These are phyloP conservation scores for Angomonas deanei DNA, from an alignment of 208 protist species.

Conservation along the genomic window DNA sequence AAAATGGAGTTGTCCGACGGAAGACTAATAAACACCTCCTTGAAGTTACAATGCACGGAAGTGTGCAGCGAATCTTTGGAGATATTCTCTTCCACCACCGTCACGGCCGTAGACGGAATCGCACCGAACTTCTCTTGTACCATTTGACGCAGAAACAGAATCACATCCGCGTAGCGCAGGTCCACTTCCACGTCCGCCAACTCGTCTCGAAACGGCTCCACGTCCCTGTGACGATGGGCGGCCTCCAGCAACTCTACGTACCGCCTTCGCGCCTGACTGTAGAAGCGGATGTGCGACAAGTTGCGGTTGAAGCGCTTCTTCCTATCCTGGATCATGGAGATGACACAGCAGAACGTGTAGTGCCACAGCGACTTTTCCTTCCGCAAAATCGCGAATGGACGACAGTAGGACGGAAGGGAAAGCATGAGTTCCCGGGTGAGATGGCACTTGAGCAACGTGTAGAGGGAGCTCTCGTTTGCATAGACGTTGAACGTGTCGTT, in stretches of 20 bases:
- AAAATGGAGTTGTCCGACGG: not conserved
- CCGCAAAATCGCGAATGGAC: slow-evolving; percentile 38
- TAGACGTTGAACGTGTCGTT: slow-evolving; percentile 25
- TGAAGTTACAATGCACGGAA: not conserved
- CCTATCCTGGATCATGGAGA: slow-evolving; percentile 47
- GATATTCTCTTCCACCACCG: not conserved
- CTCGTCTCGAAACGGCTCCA: slow-evolving; percentile 32
- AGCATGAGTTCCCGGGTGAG: slow-evolving; percentile 34
- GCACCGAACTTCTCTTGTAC: slow-evolving; percentile 38
- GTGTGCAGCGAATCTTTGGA: not conserved
- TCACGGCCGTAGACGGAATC: not conserved
- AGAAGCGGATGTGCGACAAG: slow-evolving; percentile 65
- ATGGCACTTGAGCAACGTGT: slow-evolving; percentile 39
- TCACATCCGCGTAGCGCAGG: slow-evolving; percentile 68
- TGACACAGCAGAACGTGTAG: slow-evolving; percentile 42
- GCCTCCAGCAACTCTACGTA: slow-evolving; percentile 70
- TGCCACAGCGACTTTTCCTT: slow-evolving; percentile 41
- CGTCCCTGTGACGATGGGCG: slow-evolving; percentile 40
- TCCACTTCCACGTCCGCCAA: slow-evolving; percentile 68
- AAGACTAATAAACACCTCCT: not conserved
- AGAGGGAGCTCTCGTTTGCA: slow-evolving; percentile 38
- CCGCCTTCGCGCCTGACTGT: slow-evolving; percentile 35
- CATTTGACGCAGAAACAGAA: slow-evolving; percentile 47
- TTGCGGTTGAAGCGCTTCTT: slow-evolving; percentile 74
- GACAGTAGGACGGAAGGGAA: slow-evolving; percentile 46